Percentiles rank a stretch among this genome's conserved stretches.
These are phyloP conservation scores for Lentinula edodes DNA, from an alignment of 768 basidiomycete genomes.

Conservation along the genomic window DNA sequence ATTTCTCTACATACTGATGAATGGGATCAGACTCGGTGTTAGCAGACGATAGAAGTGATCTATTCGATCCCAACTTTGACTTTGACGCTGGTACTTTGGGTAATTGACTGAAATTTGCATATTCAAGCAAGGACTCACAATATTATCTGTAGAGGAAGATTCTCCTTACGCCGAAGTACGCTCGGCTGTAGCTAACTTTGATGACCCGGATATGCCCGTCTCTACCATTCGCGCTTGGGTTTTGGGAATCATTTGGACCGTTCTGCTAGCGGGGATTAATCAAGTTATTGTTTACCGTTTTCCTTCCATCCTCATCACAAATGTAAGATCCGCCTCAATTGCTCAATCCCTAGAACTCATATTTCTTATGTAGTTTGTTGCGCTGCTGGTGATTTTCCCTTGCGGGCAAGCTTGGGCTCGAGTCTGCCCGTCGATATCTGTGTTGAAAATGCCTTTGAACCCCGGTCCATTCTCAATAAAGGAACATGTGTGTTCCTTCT, in stretches of 20 bases:
- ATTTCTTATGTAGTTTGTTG: conserved; percentile 40
- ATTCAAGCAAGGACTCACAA: too few relatives aligned
- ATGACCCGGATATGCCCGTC: conserved; percentile 54
- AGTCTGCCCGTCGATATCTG: conserved; percentile 44
- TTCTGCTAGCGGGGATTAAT: conserved; percentile 50
- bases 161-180: conserved; percentile 78
- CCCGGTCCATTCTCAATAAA: conserved; percentile 77
- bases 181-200: conserved; percentile 56
- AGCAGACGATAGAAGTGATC: neutral
- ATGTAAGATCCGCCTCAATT: neutral
- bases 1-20: neutral
- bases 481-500: conserved; percentile 52
- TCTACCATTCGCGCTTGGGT: conserved; percentile 48
- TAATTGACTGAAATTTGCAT: neutral
- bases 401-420: conserved; percentile 54
- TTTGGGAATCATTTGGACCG: conserved; percentile 48
- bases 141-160: conserved; percentile 42
- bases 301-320: conserved; percentile 21
- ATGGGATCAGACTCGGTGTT: neutral
- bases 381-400: conserved; percentile 68
- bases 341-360: conserved; percentile 12
- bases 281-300: conserved; percentile 56
- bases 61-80: conserved; percentile 9
- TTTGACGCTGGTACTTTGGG: neutral
- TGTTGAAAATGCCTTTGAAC: conserved; percentile 61